Conservation (phyloP, 352 stramenopile species). For the Aphanomyces cochlioides region DNA sequence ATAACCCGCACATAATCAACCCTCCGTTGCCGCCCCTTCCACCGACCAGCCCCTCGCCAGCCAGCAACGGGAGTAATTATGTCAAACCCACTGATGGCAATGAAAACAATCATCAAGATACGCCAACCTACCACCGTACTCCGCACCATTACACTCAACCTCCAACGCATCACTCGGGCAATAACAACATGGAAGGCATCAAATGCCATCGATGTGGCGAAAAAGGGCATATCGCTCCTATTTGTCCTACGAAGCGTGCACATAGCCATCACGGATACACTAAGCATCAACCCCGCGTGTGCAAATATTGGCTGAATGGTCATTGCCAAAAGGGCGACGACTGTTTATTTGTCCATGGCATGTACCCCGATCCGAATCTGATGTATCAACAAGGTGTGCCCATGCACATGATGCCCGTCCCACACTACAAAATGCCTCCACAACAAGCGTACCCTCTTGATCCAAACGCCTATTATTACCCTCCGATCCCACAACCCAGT, state of each 20-base stretch:
- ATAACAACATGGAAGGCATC: slow-evolving; percentile 6
- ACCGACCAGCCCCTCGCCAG: slow-evolving; percentile 53
- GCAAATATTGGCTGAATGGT: slow-evolving; percentile 29
- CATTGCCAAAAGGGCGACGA: slow-evolving; percentile 28
- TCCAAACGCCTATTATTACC: slow-evolving; percentile 16
- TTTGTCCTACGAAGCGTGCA: slow-evolving; percentile 2
- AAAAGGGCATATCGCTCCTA: slow-evolving; percentile 11
- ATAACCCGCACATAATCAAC: slow-evolving; percentile 21
- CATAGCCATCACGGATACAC: slow-evolving; percentile 1
- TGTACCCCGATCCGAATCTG: slow-evolving; percentile 2
- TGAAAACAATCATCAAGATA: not conserved
- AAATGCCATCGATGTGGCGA: slow-evolving; percentile 28
- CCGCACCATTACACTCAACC: slow-evolving; percentile 2
- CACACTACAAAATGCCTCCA: not conserved
- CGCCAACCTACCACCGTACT: not conserved
- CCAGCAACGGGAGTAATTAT: too few relatives aligned
- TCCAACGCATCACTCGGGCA: not conserved
- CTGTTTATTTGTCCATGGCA: slow-evolving; percentile 24
- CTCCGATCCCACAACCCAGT: slow-evolving; percentile 1
- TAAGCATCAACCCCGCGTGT: slow-evolving; percentile 16
- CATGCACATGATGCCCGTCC: not conserved
- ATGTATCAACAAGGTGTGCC: not conserved
- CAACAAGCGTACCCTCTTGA: slow-evolving; percentile 14
- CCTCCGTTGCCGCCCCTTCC: slow-evolving; percentile 27
- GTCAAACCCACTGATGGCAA: too few relatives aligned